A percentile compares a stretch with the other conserved stretches of the same genome.
These are phyloP conservation scores for Leccinum boreale DNA, from an alignment of 768 basidiomycete genomes.

Conservation along the genomic window DNA sequence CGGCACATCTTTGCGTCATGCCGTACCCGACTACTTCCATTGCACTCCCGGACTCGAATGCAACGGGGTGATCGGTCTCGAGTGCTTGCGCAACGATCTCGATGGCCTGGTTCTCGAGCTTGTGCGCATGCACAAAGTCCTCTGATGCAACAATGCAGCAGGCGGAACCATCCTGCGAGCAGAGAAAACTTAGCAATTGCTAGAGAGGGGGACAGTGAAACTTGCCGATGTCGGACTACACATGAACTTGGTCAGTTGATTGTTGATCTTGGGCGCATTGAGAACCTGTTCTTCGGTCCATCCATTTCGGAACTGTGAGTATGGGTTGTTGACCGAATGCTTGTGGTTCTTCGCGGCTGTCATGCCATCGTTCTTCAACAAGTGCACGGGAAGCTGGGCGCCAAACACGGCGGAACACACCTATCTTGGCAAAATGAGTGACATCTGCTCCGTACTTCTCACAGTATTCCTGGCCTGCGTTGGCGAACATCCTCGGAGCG, in stretches of 20 bases:
- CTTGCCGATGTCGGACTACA: conserved; percentile 79
- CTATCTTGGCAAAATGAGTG: conserved; percentile 73
- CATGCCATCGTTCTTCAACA: not conserved
- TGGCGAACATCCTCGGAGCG: conserved; percentile 72
- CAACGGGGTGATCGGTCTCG: conserved; percentile 59
- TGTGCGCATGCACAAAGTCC: conserved; percentile 66
- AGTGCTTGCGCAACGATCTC: conserved; percentile 71
- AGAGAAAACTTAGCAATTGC: not conserved
- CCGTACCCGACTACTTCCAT: conserved; percentile 82
- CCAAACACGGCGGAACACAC: conserved; percentile 35
- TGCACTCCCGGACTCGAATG: conserved; percentile 65
- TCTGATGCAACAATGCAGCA: conserved; percentile 78
- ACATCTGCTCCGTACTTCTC: conserved; percentile 66
- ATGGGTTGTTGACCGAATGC: conserved; percentile 80
- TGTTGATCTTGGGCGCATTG: conserved; percentile 63
- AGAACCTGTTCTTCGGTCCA: conserved; percentile 73
- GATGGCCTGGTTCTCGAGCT: conserved; percentile 82
- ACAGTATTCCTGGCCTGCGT: conserved; percentile 74
- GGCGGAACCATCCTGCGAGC: conserved; percentile 63
- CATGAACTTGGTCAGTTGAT: conserved; percentile 79
- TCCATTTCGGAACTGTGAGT: conserved; percentile 79
- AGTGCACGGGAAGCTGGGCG: not conserved
- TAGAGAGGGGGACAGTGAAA: not conserved
- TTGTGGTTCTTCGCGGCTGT: conserved; percentile 81
- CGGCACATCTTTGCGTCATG: conserved; percentile 69